phyloP scores from a whole-genome alignment of 352 stramenopile species.

The Phytopythium delawarense region DNA sequence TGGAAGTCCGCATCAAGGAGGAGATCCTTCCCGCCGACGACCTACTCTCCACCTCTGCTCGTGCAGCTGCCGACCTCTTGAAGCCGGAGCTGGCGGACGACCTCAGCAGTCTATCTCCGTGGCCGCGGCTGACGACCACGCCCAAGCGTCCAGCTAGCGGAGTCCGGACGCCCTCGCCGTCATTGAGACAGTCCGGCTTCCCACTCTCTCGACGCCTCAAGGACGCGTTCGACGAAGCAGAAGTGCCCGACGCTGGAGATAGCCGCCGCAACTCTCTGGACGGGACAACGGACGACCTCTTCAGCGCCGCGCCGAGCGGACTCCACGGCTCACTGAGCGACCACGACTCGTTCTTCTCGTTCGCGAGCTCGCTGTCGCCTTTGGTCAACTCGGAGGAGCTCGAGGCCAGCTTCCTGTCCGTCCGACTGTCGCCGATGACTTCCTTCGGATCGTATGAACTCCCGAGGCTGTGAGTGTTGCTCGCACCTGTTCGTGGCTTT shows the following conservation, averaged over 20 bases:
- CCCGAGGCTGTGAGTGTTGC: slow-evolving; percentile 53
- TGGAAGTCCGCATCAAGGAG: slow-evolving; percentile 1
- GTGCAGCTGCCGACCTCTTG: not conserved
- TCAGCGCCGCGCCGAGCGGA: slow-evolving; percentile 32
- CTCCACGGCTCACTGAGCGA: slow-evolving; percentile 33
- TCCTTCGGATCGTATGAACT: slow-evolving; percentile 48
- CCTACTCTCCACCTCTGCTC: not conserved
- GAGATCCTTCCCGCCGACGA: not conserved
- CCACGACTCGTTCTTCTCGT: slow-evolving; percentile 79
- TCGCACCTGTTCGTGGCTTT: not conserved
- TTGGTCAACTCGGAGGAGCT: slow-evolving; percentile 53
- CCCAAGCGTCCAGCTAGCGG: not conserved
- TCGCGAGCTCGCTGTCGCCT: slow-evolving; percentile 72
- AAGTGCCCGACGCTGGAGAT: slow-evolving; percentile 1
- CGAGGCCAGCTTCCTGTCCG: slow-evolving; percentile 53
- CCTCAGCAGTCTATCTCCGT: slow-evolving; percentile 4
- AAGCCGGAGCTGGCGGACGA: slow-evolving; percentile 7
- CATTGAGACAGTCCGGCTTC: slow-evolving; percentile 15
- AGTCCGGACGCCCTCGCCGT: slow-evolving; percentile 23
- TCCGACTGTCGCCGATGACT: slow-evolving; percentile 58
- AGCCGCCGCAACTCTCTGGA: slow-evolving; percentile 12
- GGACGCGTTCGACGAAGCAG: slow-evolving; percentile 28
- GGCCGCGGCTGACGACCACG: slow-evolving; percentile 7
- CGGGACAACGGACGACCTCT: slow-evolving; percentile 27
- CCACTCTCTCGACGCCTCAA: slow-evolving; percentile 30